Evolutionary conservation across 2,329 filamentous ascomycete species (phyloP), one percentile per base, ranked within the genome.

Genomic region (Rhexocercosporidium sp.): DNA sequence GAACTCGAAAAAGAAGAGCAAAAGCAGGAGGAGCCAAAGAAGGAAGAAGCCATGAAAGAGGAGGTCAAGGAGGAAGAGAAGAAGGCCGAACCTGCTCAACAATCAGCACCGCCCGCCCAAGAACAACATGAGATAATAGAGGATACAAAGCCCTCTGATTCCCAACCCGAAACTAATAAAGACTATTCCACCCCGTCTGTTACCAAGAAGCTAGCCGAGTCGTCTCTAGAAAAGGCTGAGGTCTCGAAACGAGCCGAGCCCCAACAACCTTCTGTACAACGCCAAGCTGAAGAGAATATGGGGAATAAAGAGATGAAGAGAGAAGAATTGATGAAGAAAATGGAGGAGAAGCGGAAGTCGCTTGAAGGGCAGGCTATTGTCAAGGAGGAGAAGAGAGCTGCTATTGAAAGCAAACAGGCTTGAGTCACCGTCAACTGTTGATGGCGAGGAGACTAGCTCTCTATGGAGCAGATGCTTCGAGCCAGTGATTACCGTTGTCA

Each of bases 261-360:
- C 4, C 59, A 64, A 29, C 53, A 49, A 49, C 51, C 62, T 27
- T n/a, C 51, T 11, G 25, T 20, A 7, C 62, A 59, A 31, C 62
- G 41, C 29, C 27, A 59, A 51, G 68, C 71, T 70, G 56, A 60
- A 66, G 66, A 69, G 73, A 59, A 69, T 8, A 78, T 57, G 75
- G 73, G 14, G 46, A 75, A 39, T 22, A 56, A 57, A 20, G 62
- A 47, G 7, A n/a, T 27, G 44, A 60, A 67, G 9, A 72, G 41
- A 37, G 71, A 70, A 11, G 68, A 71, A 2, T 71, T 74, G 16
- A 71, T 68, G 1, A 70, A 57, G 22, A 72, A 71, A 5, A 74
- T 72, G 12, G 74, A 76, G 20, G 69, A 66, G 44, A 67, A 70
- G 53, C 63, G 64, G 5, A 64, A 66, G 44, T 25, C 39, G 37